Evolutionary conservation across 495 filamentous ascomycete species (phyloP), one percentile per base, ranked within the genome.

Genomic region (Ascodesmis nigricans): DNA sequence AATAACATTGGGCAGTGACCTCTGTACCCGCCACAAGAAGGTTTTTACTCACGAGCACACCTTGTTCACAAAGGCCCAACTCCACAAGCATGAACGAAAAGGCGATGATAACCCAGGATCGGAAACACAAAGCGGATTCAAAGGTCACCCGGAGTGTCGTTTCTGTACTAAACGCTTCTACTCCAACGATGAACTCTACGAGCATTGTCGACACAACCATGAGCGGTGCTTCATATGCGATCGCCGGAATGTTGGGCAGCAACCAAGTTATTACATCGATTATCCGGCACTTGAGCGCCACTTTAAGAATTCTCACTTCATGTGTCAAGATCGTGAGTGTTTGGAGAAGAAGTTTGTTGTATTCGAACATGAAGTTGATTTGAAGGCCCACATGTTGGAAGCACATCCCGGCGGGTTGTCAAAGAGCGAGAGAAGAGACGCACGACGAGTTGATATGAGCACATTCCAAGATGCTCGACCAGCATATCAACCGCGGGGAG

Each of bases 1-100:
- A 18, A 26, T 18, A 31, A 29, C 14, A 16, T 40, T 7, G 5
- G 20, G 21, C 35, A 71, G 67, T 56, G 81, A 92, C 54, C 64
- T 95, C 10, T 99, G 87, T 54, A 84, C 81, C 1, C 58, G 78
- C 23, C 78, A 92, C 56, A 95, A 99, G 59, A 92, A 92, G 42
- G 82, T 92, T 23, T 99, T 99, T 43, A 92, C 87, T 0, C 90
- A 95, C 53, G 87, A 99, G 55, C 87, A 99, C 49, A 78, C 78
- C 15, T 63, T 99, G n/a, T 93, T 92, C 48, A 76, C 77, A 3
- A 57, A 62, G n/a, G 64, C 70, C 32, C 77, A 83, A 44, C 57
- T 95, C 24, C 68, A 71, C 31, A 78, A 70, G 42, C 87, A 99
- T 49, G 83, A 95, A 64, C 74, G 67, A 42, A 68, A 74, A 38